Evolutionary conservation across 768 basidiomycete species (phyloP).

Genomic region (Russula virescens): DNA sequence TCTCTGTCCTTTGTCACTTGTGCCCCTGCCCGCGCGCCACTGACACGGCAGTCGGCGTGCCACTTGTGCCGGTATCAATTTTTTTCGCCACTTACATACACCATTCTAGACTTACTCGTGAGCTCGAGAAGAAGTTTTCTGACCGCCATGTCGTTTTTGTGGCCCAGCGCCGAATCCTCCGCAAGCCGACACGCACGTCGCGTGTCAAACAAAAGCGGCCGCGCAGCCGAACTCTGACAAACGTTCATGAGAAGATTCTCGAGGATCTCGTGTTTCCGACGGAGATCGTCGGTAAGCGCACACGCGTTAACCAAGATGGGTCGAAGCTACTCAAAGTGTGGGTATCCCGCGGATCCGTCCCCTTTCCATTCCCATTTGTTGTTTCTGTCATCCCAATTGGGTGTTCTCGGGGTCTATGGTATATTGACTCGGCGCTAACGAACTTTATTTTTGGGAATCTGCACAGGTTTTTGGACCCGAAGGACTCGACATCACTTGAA

Average conservation of each 20-base stretch:
- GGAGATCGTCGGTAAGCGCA: slow-evolving; percentile 98
- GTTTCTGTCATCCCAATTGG: slow-evolving; percentile 5
- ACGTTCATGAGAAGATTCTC: slow-evolving; percentile 96
- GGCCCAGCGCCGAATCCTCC: slow-evolving; percentile 96
- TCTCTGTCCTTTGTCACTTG: background rate
- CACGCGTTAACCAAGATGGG: slow-evolving; percentile 88
- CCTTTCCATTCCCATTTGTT: slow-evolving; percentile 14
- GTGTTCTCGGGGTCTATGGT: background rate
- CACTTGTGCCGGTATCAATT: background rate
- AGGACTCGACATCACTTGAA: slow-evolving; percentile 96
- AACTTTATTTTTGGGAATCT: background rate
- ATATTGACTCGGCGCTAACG: background rate
- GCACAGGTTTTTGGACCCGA: slow-evolving; percentile 88
- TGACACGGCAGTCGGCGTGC: no score
- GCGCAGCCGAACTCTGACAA: slow-evolving; percentile 92
- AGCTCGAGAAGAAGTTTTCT: slow-evolving; percentile 99
- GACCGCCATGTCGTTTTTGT: slow-evolving; percentile 99
- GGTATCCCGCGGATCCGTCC: slow-evolving; percentile 34
- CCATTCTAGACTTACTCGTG: slow-evolving; percentile 77
- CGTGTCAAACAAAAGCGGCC: slow-evolving; percentile 95
- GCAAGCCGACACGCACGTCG: slow-evolving; percentile 92
- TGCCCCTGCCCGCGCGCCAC: background rate
- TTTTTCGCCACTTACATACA: background rate
- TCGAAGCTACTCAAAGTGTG: slow-evolving; percentile 97
- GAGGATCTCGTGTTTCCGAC: slow-evolving; percentile 99